Base-by-base conservation (phyloP, 2,329 filamentous ascomycete species). In the Pseudomassariella vexata region DNA sequence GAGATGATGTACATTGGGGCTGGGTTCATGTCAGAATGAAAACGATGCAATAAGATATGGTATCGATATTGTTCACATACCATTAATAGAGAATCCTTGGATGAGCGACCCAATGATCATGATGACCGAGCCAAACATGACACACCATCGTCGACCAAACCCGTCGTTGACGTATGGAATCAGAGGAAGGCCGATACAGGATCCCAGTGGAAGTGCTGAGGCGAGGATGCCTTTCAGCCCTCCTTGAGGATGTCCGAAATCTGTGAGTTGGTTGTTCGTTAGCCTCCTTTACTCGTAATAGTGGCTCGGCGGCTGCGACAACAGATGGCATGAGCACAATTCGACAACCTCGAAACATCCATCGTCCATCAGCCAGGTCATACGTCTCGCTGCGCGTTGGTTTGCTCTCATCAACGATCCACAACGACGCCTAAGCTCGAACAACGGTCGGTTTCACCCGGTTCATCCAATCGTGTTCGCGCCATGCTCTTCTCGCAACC, bases 1-100 rank as follows among this genome's bases (percentile, higher is more conserved):
- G 75, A 63, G 14, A 77, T 55, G 39, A 79, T 70, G 44, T 76
- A 80, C 74, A 78, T 79, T 22, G 52, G 68, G 19, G 63, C 66
- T 71, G 27, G 15, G n/a, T 9, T 6, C 23, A 32, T 12, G 24
- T 14, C 15, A 24, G 22, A 9, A 9, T n/a, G n/a, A 8, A 21
- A 5, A 32, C 33, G 17, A 12, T 11, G 22, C 14, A 5, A 27
- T 9, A 6, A 12, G 2, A 19, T 24, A 36, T 15, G 7, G n/a
- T 10, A 9, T 17, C 15, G 22, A 5, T 11, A 16, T 20, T 15
- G 4, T 14, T 8, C 9, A 46, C 55, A 30, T 50, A 65, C 63
- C 58, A 46, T 67, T 55, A 8, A 49, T 54, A 6, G 69, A 50
- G 17, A 72, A 62, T 3, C 65, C 67, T 46, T 76, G 71, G 39